Conservation (phyloP, 164 flowering plant species). For the Platanus orientalis region DNA sequence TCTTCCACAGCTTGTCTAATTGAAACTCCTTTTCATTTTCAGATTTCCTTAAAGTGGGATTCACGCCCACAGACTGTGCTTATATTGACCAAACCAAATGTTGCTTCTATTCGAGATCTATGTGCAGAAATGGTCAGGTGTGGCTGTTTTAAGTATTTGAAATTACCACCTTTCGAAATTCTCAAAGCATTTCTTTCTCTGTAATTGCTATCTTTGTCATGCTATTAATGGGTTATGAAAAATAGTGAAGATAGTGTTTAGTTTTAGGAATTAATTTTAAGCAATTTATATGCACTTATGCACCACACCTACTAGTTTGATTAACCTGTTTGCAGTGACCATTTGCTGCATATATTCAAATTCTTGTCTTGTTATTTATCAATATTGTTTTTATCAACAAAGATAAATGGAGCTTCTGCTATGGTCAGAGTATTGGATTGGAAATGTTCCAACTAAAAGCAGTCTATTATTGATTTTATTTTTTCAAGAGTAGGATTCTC, state of each 20-base stretch:
- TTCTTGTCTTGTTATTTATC: no score
- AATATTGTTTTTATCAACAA: no score
- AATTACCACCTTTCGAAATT: constrained; percentile 5
- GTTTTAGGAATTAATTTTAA: neutral
- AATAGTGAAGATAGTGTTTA: neutral
- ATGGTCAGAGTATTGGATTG: no score
- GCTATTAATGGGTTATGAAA: neutral
- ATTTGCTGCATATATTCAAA: no score
- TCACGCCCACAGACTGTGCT: constrained; percentile 80
- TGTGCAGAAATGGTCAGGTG: constrained; percentile 93
- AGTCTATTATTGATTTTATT: no score
- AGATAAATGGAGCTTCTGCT: no score
- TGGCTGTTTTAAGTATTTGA: constrained; percentile 10
- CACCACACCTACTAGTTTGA: no score
- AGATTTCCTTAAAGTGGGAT: constrained; percentile 96
- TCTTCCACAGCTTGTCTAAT: constrained; percentile 9
- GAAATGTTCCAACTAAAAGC: no score
- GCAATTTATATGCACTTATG: no score
- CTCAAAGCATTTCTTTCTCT: neutral
- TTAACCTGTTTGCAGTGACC: no score
- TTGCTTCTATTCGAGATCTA: constrained; percentile 61
- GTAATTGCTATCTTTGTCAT: neutral
- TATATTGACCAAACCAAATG: constrained; percentile 90
- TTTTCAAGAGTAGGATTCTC: no score
- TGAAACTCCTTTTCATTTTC: constrained; percentile 30